Base-by-base conservation (phyloP, 2,329 filamentous ascomycete species). In the Ascosphaera aggregata region DNA sequence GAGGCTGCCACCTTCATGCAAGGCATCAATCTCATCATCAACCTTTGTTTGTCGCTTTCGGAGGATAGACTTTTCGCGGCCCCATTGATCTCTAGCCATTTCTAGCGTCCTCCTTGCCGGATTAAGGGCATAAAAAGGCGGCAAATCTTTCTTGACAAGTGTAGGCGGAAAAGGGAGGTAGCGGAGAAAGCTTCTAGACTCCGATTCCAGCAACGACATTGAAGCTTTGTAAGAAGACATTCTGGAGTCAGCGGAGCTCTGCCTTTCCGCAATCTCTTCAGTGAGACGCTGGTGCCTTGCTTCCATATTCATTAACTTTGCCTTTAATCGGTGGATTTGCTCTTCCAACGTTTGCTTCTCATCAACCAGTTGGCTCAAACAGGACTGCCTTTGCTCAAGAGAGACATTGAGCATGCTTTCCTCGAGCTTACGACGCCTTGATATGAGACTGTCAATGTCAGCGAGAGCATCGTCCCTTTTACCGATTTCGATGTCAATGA, bases 71-170 rank as follows among this genome's bases (percentile, higher is more conserved):
- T 62, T 58, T 46, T 73, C 68, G 2, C 57, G 54, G 15, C 54
- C 52, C 62, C 66, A 73, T 44, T 71, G 64, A 34, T 72, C 67
- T 41, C 61, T 60, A 3, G 69, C 71, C 62, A 74, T 65, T 20
- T 67, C 64, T 18, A 76, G 58, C 1, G 70, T 76, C 34, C 71
- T 60, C 27, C 68, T 62, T 40, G 67, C 64, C 0, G 62, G 55
- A n/a, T 66, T 66, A 22, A 74, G 54, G 2, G 61, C 54, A 38
- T 65, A 61, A 46, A 69, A 69, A 2, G 55, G 57, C 41, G 59
- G 43, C 49, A 50, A 41, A n/a, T n/a, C n/a, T n/a, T n/a, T n/a
- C n/a, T n/a, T n/a, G n/a, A n/a, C n/a, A n/a, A n/a, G n/a, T 16
- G 40, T 46, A 3, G 59, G 64, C 9, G 64, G 63, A 18, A 56